phyloP scores from a whole-genome alignment of 495 filamentous ascomycete genomes.

The Penicillium cataractarum region DNA sequence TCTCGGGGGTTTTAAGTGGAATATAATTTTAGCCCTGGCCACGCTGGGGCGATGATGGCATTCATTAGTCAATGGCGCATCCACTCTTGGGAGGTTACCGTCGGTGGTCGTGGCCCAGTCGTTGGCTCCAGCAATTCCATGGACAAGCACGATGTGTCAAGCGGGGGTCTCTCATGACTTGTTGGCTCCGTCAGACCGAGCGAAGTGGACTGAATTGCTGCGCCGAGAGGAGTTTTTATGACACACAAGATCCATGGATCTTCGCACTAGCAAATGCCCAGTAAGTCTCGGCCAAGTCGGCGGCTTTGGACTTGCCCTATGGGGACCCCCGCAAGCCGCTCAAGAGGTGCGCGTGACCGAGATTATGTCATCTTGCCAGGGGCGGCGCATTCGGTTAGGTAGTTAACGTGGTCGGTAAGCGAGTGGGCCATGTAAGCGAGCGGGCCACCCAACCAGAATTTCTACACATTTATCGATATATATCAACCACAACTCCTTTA shows the following conservation, averaged over 20 bases:
- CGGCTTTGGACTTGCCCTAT: constrained; percentile 2
- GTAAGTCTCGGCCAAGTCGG: background rate
- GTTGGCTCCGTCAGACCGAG: constrained; percentile 24
- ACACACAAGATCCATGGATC: constrained; percentile 20
- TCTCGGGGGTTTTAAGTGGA: constrained; percentile 10
- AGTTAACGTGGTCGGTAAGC: no score
- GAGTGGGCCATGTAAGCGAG: no score
- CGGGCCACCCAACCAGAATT: no score
- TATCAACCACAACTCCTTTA: no score
- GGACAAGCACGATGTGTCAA: constrained; percentile 26
- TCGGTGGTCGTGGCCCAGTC: constrained; percentile 12
- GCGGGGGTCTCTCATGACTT: constrained; percentile 19
- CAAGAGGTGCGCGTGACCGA: background rate
- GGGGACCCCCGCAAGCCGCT: constrained; percentile 1
- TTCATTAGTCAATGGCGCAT: constrained; percentile 27
- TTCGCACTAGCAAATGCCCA: constrained; percentile 4
- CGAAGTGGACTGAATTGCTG: constrained; percentile 15
- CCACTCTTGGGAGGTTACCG: constrained; percentile 8
- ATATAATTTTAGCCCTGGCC: constrained; percentile 23
- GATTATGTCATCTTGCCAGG: constrained; percentile 1
- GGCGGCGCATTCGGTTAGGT: background rate
- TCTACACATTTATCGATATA: no score
- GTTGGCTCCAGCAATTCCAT: constrained; percentile 5
- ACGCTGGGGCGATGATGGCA: constrained; percentile 23
- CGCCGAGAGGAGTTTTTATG: constrained; percentile 23